Conservation (phyloP, 2,329 filamentous ascomycete species). For the Aspergillus thermomutatus region DNA sequence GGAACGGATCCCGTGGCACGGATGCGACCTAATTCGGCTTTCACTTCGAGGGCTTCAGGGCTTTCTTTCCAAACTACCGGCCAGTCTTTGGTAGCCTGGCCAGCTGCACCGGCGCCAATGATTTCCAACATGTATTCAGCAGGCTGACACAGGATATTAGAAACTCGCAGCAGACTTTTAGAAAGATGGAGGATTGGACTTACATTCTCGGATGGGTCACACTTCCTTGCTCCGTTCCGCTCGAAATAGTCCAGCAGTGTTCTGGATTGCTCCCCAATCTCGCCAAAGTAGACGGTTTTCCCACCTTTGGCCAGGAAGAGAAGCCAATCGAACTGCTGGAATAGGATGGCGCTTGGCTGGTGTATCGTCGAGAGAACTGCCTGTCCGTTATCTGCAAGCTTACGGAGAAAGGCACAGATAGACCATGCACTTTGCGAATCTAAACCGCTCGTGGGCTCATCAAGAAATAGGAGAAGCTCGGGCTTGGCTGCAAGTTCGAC, state of each 20-base stretch:
- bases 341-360: constrained; percentile 88
- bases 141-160: constrained; percentile 40
- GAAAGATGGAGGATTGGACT: constrained; percentile 1
- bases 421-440: constrained; percentile 89
- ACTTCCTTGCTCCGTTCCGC: constrained; percentile 57
- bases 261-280: constrained; percentile 58
- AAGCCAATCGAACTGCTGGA: constrained; percentile 71
- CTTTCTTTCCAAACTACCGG: constrained; percentile 59
- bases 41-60: constrained; percentile 53
- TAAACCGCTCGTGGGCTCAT: constrained; percentile 88
- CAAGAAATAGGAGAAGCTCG: constrained; percentile 64
- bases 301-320: constrained; percentile 63
- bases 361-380: constrained; percentile 92
- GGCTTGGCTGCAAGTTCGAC: constrained; percentile 91
- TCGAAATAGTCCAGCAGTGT: constrained; percentile 62
- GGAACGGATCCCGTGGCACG: constrained; percentile 43
- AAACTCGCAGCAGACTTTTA: background rate
- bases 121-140: constrained; percentile 68
- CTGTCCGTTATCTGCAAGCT: constrained; percentile 80
- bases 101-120: constrained; percentile 59
- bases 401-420: constrained; percentile 80
- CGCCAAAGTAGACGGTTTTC: constrained; percentile 64
- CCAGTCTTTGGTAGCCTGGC: constrained; percentile 66
- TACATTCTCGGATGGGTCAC: constrained; percentile 58
- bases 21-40: constrained; percentile 57